Percentiles rank a stretch among this genome's conserved stretches.
These are phyloP conservation scores for Paradendryphiella salina DNA, from an alignment of 2,329 filamentous ascomycete genomes.

Conservation along the genomic window DNA sequence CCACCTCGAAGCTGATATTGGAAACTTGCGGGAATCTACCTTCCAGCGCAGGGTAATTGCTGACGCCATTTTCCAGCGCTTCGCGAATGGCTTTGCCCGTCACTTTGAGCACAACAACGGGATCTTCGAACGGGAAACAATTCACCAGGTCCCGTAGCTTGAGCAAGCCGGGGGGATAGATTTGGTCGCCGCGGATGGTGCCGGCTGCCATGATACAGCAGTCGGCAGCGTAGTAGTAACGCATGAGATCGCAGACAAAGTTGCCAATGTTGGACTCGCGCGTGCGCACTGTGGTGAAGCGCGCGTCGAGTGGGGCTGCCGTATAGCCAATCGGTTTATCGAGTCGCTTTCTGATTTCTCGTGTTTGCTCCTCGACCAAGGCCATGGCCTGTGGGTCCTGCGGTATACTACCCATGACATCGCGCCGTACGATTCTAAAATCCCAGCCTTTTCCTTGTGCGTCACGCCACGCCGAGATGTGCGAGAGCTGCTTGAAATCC, in stretches of 20 bases:
- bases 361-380: constrained; percentile 70
- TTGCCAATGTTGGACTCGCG: constrained; percentile 85
- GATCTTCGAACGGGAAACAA: constrained; percentile 92
- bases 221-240: constrained; percentile 77
- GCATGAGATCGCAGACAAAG: constrained; percentile 90
- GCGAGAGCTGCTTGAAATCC: constrained; percentile 91
- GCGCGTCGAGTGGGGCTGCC: constrained; percentile 77
- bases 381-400: constrained; percentile 64
- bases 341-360: constrained; percentile 73
- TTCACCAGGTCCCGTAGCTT: constrained; percentile 80
- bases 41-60: constrained; percentile 79
- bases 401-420: constrained; percentile 70
- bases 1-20: constrained; percentile 75
- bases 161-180: constrained; percentile 80
- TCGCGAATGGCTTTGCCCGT: constrained; percentile 72
- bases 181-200: constrained; percentile 84
- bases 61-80: constrained; percentile 84
- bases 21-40: constrained; percentile 84
- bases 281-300: constrained; percentile 79
- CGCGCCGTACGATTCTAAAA: constrained; percentile 74
- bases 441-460: constrained; percentile 66
- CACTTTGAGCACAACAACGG: constrained; percentile 75
- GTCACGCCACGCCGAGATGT: constrained; percentile 74
- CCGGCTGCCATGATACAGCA: constrained; percentile 83
- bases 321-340: constrained; percentile 82